Evolutionary conservation across 225 moss, liverwort and hornwort species (phyloP), one percentile per base, ranked within the genome.

Genomic region (Anthoceros angustus): DNA sequence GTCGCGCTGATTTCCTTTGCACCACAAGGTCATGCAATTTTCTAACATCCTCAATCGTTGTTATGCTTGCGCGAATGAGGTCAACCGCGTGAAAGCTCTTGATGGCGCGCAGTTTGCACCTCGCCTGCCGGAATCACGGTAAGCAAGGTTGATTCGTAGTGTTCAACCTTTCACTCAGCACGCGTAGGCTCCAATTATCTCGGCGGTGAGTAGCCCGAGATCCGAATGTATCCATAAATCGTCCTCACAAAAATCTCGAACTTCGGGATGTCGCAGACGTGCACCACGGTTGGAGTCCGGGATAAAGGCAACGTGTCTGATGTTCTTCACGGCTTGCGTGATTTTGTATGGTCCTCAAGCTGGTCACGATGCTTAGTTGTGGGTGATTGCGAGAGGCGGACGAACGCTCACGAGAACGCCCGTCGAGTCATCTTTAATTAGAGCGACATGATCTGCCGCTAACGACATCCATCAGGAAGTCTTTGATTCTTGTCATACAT

Each of bases 381-480:
- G 32, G 32, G 32, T 32, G 32, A 32, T 32, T 32, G 32, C 32
- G 5, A 5, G 18, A 12, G 2, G 46, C 2, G 46, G 46, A 48
- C 46, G 46, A 48, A 48, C 46, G 46, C 46, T 48, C 46, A 48
- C 46, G 46, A 48, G 46, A 48, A 48, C 46, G 46, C 46, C 46
- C 46, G 46, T 48, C 46, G 46, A 48, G 46, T 48, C 46, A 48
- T 48, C 46, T 48, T 48, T 48, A 48, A 48, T 48, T 48, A 48
- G 46, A 48, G 46, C 46, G 46, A 48, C 46, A 48, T 48, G 46
- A 48, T 48, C 46, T 48, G 46, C 46, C 5, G 46, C 46, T 5
- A 48, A 5, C 46, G 18, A 48, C 46, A 48, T 1, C 46, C 46
- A 48, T 12, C 12, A 0, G 46, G 46, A 48, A 48, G 46, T 48